Evolutionary conservation across 2,329 filamentous ascomycete genomes (phyloP).

Genomic region (Myriosclerotinia curreyana): DNA sequence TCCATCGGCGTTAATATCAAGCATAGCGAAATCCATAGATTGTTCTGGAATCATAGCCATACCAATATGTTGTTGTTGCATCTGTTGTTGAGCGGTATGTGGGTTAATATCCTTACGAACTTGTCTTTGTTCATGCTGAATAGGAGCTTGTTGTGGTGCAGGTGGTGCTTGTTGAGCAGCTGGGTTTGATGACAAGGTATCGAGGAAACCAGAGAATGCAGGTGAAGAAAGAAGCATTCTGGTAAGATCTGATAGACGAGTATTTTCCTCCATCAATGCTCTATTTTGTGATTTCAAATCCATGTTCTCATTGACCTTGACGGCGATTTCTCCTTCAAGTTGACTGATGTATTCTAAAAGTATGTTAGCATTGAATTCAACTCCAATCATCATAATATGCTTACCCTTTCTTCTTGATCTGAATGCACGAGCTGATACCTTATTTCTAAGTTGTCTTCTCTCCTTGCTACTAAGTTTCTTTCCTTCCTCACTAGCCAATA

Average conservation of each 20-base stretch:
- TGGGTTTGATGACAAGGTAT: conserved; percentile 63
- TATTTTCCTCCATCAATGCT: conserved; percentile 80
- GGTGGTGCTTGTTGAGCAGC: conserved; percentile 43
- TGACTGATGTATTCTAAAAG: conserved; percentile 90
- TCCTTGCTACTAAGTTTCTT: conserved; percentile 99
- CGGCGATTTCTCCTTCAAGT: conserved; percentile 83
- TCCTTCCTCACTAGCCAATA: conserved; percentile 93
- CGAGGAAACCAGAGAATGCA: conserved; percentile 78
- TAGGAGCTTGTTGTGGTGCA: conserved; percentile 17
- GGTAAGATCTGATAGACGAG: conserved; percentile 72
- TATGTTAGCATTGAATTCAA: conserved; percentile 48
- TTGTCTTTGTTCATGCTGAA: conserved; percentile 43
- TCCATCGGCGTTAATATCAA: conserved; percentile 56
- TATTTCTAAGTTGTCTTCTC: conserved; percentile 94
- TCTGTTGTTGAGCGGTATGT: conserved; percentile 51
- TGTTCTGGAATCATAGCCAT: conserved; percentile 84
- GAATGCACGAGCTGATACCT: conserved; percentile 96
- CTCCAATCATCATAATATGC: conserved; percentile 32
- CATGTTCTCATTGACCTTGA: conserved; percentile 78
- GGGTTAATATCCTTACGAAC: conserved; percentile 66
- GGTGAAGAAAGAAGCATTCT: conserved; percentile 77
- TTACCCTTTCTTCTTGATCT: conserved; percentile 96
- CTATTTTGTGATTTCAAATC: conserved; percentile 79
- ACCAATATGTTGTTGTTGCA: conserved; percentile 59
- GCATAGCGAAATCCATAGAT: conserved; percentile 68